Percentiles rank a stretch among this genome's conserved stretches.
Conservation (phyloP, 345 rosid genomes). For the Pistacia atlantica region DNA sequence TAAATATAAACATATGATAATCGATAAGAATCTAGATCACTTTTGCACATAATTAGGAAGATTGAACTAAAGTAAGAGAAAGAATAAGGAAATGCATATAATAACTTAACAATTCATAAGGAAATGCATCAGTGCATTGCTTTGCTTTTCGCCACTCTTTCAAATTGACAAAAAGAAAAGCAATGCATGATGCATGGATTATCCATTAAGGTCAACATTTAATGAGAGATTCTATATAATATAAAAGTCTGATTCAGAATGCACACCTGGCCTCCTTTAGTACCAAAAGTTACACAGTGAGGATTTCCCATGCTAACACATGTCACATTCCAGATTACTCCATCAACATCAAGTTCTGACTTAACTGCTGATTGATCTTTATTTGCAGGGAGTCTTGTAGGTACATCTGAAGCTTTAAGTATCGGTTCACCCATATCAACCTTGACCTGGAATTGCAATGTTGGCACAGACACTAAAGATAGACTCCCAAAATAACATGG, state of each 20-base stretch:
- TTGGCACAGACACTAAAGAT: neutral
- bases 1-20: neutral
- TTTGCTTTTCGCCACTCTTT: neutral
- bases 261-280: slow-evolving; percentile 63
- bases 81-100: neutral
- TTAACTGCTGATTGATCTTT: slow-evolving; percentile 61
- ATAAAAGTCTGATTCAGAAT: slow-evolving; percentile 9
- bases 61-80: neutral
- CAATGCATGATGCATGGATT: neutral
- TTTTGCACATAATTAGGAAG: neutral
- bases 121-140: neutral
- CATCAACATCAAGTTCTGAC: slow-evolving; percentile 71
- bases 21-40: neutral
- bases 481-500: neutral
- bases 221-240: neutral
- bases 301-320: slow-evolving; percentile 99
- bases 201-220: neutral
- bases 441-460: slow-evolving; percentile 58
- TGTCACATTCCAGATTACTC: slow-evolving; percentile 86
- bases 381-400: slow-evolving; percentile 72
- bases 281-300: slow-evolving; percentile 84
- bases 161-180: neutral
- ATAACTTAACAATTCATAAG: neutral
- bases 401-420: slow-evolving; percentile 80
- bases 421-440: slow-evolving; percentile 96